These are phyloP conservation scores for Aciculosporium take DNA, from an alignment of 2,329 filamentous ascomycete genomes.

Conservation along the genomic window DNA sequence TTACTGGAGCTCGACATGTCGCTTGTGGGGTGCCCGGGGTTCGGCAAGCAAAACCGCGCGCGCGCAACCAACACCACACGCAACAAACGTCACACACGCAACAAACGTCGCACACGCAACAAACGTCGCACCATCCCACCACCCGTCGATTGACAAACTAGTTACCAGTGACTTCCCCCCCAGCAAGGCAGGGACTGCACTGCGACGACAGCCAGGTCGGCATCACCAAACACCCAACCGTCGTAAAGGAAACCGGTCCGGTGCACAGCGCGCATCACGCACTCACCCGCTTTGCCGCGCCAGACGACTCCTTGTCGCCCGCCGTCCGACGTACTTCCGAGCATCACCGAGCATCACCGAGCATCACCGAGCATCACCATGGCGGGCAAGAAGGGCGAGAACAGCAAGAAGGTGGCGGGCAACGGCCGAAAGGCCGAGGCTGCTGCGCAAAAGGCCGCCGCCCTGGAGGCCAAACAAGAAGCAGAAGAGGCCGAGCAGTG, in stretches of 20 bases:
- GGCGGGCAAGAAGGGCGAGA: constrained; percentile 65
- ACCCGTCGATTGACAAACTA: not conserved
- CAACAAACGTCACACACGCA: not conserved
- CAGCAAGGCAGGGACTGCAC: not conserved
- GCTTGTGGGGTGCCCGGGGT: not conserved
- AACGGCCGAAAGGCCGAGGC: constrained; percentile 87
- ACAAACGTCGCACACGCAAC: not conserved
- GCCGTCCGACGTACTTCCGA: constrained; percentile 3
- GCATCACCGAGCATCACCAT: constrained; percentile 27
- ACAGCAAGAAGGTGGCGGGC: constrained; percentile 77
- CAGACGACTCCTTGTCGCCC: not conserved
- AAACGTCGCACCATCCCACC: not conserved
- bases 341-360: constrained; percentile 3
- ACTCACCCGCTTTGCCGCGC: not conserved
- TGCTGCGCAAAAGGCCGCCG: constrained; percentile 66
- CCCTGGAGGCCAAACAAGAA: constrained; percentile 49
- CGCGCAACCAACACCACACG: too few species aligned
- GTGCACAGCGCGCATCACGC: constrained; percentile 1
- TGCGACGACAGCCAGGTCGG: constrained; percentile 1
- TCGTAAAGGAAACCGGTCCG: not conserved
- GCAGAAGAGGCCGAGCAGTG: constrained; percentile 62
- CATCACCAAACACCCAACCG: constrained; percentile 3
- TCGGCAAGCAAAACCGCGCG: constrained; percentile 2
- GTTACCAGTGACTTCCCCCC: not conserved
- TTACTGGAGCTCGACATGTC: too few species aligned